Percentiles rank a stretch among this genome's conserved stretches.
Conservation (phyloP, 768 basidiomycete genomes). For the Suillus sp. region DNA sequence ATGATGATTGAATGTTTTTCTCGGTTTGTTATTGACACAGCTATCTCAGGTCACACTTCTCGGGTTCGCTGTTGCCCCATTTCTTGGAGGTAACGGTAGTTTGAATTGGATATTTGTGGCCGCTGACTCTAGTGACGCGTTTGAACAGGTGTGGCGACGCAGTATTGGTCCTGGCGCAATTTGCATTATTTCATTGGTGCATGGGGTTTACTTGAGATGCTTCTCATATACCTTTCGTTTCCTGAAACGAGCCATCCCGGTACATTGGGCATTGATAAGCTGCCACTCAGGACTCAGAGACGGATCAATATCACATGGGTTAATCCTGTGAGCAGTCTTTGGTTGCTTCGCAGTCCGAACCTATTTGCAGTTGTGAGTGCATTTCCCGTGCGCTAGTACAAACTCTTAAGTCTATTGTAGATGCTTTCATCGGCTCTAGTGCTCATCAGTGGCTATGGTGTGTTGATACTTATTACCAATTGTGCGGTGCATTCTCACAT, state of each 20-base stretch:
- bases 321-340: constrained; percentile 59
- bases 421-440: background rate
- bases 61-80: constrained; percentile 62
- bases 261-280: constrained; percentile 53
- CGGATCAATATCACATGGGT: constrained; percentile 42
- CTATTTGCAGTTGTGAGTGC: constrained; percentile 52
- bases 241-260: constrained; percentile 72
- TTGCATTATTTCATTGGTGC: constrained; percentile 53
- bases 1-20: constrained; percentile 14
- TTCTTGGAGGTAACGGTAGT: constrained; percentile 47
- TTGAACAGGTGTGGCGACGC: constrained; percentile 45
- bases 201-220: constrained; percentile 41
- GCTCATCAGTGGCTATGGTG: background rate
- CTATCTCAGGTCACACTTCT: constrained; percentile 47
- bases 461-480: background rate
- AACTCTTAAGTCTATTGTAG: background rate
- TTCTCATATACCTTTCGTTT: constrained; percentile 47
- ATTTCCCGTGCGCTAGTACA: background rate
- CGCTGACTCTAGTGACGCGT: background rate
- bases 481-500: constrained; percentile 33
- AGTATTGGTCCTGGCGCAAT: constrained; percentile 67
- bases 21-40: background rate
- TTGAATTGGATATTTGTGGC: background rate
- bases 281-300: constrained; percentile 18
- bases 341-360: constrained; percentile 60